A percentile compares a stretch with the other conserved stretches of the same genome.
Conservation (phyloP, 306 rosid genomes). For the Cicer cuneatum region DNA sequence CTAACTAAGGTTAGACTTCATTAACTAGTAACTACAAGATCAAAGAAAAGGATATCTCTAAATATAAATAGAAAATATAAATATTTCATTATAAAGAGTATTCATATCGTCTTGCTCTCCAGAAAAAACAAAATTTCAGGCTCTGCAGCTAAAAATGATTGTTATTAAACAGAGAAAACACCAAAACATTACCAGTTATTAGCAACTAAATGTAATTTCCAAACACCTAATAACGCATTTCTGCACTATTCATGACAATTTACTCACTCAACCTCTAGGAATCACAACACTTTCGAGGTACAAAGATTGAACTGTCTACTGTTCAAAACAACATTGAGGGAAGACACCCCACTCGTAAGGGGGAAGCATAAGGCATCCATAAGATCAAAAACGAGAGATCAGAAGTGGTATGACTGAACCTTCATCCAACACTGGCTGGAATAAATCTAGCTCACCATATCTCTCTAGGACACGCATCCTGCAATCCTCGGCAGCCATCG, state of each 20-base stretch:
- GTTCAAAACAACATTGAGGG: constrained; percentile 33
- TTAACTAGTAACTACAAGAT: background rate
- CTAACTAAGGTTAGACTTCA: background rate
- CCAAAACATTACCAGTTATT: background rate
- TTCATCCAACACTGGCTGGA: constrained; percentile 80
- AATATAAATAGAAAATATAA: background rate
- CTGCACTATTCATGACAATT: background rate
- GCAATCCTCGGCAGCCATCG: constrained; percentile 98
- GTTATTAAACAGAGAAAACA: constrained; percentile 17
- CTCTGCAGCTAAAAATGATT: background rate
- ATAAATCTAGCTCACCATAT: constrained; percentile 85
- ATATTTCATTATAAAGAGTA: background rate
- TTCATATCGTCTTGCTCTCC: background rate
- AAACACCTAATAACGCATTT: background rate
- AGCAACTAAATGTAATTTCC: background rate
- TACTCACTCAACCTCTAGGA: constrained; percentile 13
- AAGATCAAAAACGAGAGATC: constrained; percentile 82
- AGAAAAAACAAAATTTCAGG: background rate
- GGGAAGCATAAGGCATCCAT: background rate
- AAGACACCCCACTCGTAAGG: constrained; percentile 5
- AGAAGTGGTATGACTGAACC: constrained; percentile 66
- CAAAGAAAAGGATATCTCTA: background rate
- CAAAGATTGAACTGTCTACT: constrained; percentile 1
- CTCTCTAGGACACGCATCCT: constrained; percentile 97
- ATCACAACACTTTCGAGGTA: constrained; percentile 16